A percentile compares a stretch with the other conserved stretches of the same genome.
phyloP scores from a whole-genome alignment of 768 basidiomycete species.

The Termitomyces sp. region DNA sequence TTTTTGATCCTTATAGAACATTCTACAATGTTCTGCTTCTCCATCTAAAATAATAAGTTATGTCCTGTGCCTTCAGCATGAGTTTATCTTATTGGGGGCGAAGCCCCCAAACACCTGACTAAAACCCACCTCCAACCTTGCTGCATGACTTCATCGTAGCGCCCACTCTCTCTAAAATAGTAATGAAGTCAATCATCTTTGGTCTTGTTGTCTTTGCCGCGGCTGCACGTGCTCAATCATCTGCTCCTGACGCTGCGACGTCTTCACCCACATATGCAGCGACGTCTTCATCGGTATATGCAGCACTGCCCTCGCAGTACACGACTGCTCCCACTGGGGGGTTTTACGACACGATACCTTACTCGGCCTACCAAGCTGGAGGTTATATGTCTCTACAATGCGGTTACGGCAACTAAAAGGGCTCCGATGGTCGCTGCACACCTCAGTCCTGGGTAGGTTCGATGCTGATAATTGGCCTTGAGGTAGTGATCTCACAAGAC shows the following conservation, averaged over 20 bases:
- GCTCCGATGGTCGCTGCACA: conserved; percentile 48
- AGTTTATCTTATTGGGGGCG: too few species aligned
- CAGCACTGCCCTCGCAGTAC: conserved; percentile 25
- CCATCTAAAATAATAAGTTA: too few species aligned
- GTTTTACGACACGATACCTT: conserved; percentile 50
- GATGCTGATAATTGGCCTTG: not conserved
- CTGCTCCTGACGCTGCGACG: conserved; percentile 22
- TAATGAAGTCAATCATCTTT: conserved; percentile 60
- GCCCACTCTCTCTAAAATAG: conserved; percentile 39
- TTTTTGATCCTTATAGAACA: too few species aligned
- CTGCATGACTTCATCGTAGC: too few species aligned
- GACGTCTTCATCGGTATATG: conserved; percentile 20
- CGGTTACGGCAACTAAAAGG: conserved; percentile 65
- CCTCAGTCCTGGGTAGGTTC: conserved; percentile 53
- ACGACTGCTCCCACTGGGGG: conserved; percentile 31
- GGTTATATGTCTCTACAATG: conserved; percentile 65
- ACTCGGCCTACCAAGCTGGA: conserved; percentile 52
- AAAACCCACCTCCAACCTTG: too few species aligned
- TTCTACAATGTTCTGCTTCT: too few species aligned
- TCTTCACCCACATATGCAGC: conserved; percentile 13
- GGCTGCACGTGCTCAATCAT: conserved; percentile 36
- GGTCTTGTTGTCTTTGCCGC: conserved; percentile 59
- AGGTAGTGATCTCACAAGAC: not conserved
- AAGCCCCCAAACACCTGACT: too few species aligned
- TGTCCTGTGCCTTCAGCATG: too few species aligned